Base-by-base conservation (phyloP, 208 protist species). In the Angomonas ambiguus region DNA sequence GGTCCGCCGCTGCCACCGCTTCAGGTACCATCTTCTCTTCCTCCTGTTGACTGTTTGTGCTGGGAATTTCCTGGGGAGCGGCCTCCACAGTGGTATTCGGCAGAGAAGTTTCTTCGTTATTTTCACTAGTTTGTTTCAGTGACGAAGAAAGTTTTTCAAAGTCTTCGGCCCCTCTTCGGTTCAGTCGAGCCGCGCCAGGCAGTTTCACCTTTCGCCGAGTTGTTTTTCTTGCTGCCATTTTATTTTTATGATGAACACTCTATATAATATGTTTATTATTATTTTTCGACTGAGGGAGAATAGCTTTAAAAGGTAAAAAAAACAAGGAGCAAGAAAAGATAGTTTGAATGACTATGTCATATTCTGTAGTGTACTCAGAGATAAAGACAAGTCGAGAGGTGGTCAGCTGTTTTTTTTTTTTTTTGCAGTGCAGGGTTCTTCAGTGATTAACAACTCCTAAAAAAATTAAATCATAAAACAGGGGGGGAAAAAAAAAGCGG, bases 131-230 rank as follows among this genome's bases (percentile, higher is more conserved):
- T n/a, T n/a, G n/a, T n/a, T n/a, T n/a, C n/a, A n/a, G n/a, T n/a
- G n/a, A n/a, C n/a, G n/a, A n/a, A n/a, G n/a, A n/a, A n/a, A n/a
- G n/a, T n/a, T n/a, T n/a, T n/a, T n/a, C n/a, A n/a, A n/a, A n/a
- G n/a, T n/a, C n/a, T n/a, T n/a, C n/a, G n/a, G n/a, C n/a, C n/a
- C n/a, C n/a, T n/a, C n/a, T n/a, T n/a, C n/a, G n/a, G n/a, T n/a
- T 45, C 51, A 27, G 22, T n/a, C 63, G 63, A 22, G 63, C 63
- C 16, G 51, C 63, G 24, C 51, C 63, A 22, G 51, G 51, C 3
- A 58, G 8, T 0, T 20, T 45, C 16, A 25, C n/a, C 18, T 45
- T 35, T 27, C 25, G 11, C 6, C 24, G 28, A 11, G 8, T 34
- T 11, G 8, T 60, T 20, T 30, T 10, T 20, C 55, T 16, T 13